Conservation (phyloP, 176 grass and related monocot species). For the Zea luxurians region DNA sequence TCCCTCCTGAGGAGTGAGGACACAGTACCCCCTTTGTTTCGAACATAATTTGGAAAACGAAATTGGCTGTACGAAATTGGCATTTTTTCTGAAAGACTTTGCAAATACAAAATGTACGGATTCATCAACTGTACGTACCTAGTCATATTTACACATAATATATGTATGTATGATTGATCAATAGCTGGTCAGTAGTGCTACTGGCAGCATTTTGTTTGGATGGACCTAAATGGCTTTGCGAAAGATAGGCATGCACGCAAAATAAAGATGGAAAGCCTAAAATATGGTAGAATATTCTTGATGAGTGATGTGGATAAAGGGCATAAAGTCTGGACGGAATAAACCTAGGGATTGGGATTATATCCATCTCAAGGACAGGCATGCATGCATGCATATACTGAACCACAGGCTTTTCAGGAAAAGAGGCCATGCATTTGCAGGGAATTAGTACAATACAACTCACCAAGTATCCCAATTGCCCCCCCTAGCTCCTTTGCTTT, state of each 20-base stretch:
- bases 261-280: constrained; percentile 51
- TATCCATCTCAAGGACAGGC: constrained; percentile 33
- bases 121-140: neutral
- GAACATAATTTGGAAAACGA: neutral
- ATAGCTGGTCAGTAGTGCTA: neutral
- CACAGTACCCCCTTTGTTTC: too few species aligned
- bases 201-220: neutral
- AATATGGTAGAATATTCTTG: constrained; percentile 59
- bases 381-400: constrained; percentile 31
- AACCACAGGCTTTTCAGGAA: constrained; percentile 59
- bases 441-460: constrained; percentile 51
- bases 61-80: neutral
- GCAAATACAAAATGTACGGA: neutral
- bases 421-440: constrained; percentile 38
- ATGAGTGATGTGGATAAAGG: constrained; percentile 48
- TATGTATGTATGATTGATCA: neutral
- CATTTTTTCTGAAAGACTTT: neutral
- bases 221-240: constrained; percentile 41
- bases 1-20: too few species aligned
- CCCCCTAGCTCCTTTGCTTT: constrained; percentile 56
- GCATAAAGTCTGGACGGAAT: constrained; percentile 51
- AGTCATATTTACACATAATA: neutral
- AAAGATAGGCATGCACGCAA: constrained; percentile 39
- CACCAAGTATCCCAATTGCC: constrained; percentile 50
- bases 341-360: constrained; percentile 66